phyloP scores from a whole-genome alignment of 1,139 yeast species.

The Trichomonascaceae sp. region DNA sequence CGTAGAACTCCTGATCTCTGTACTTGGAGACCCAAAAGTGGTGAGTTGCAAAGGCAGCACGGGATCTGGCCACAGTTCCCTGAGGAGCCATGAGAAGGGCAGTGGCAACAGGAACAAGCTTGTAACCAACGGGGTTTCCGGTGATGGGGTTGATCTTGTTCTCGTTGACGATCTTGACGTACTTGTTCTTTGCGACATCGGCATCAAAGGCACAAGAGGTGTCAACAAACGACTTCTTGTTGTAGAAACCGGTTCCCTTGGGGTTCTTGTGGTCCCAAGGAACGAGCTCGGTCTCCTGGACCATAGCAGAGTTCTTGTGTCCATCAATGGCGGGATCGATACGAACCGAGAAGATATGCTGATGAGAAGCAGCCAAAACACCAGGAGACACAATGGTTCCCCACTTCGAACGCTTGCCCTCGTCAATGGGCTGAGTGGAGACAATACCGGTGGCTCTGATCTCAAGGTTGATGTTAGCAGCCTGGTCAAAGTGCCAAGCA shows the following conservation, averaged over 20 bases:
- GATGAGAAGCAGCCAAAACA: slow-evolving; percentile 82
- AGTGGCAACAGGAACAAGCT: slow-evolving; percentile 64
- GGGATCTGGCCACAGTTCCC: slow-evolving; percentile 46
- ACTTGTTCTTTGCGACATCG: slow-evolving; percentile 63
- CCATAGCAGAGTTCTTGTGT: slow-evolving; percentile 57
- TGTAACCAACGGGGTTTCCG: slow-evolving; percentile 71
- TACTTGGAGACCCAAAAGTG: slow-evolving; percentile 70
- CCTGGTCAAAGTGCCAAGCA: slow-evolving; percentile 68
- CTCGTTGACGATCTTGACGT: slow-evolving; percentile 65
- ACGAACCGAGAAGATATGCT: slow-evolving; percentile 73
- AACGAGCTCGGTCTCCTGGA: slow-evolving; percentile 56
- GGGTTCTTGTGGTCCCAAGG: slow-evolving; percentile 52
- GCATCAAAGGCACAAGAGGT: slow-evolving; percentile 64
- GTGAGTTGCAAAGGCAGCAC: slow-evolving; percentile 63
- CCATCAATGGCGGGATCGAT: slow-evolving; percentile 85
- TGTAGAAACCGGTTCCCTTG: slow-evolving; percentile 60
- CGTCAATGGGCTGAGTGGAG: slow-evolving; percentile 62
- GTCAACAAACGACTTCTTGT: slow-evolving; percentile 53
- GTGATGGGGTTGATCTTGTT: slow-evolving; percentile 63
- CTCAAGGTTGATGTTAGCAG: slow-evolving; percentile 72
- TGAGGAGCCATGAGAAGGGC: slow-evolving; percentile 59
- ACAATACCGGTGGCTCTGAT: slow-evolving; percentile 80
- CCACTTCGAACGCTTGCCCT: slow-evolving; percentile 61
- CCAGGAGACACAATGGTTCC: slow-evolving; percentile 78
- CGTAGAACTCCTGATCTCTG: slow-evolving; percentile 52